Evolutionary conservation across 2,329 filamentous ascomycete genomes (phyloP).

Genomic region (Aureobasidium sp.): DNA sequence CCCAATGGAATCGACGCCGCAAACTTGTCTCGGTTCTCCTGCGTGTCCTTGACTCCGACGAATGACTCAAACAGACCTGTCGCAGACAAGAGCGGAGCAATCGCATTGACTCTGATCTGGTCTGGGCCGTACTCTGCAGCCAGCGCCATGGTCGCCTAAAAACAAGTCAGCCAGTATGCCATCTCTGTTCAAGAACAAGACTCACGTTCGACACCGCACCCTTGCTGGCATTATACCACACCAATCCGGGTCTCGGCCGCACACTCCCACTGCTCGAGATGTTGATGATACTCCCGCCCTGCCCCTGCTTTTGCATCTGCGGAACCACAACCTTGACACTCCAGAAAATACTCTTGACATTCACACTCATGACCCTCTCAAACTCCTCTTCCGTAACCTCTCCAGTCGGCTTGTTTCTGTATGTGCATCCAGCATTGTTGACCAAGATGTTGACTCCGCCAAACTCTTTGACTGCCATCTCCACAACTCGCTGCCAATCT

Average conservation of each 20-base stretch:
- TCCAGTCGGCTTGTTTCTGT: constrained; percentile 55
- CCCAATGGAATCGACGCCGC: constrained; percentile 50
- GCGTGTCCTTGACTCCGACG: constrained; percentile 55
- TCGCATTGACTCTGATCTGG: constrained; percentile 62
- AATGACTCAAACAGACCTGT: constrained; percentile 57
- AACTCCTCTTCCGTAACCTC: constrained; percentile 61
- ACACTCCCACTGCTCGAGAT: constrained; percentile 58
- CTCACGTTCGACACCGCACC: constrained; percentile 50
- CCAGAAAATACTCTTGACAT: constrained; percentile 60
- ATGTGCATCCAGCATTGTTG: constrained; percentile 55
- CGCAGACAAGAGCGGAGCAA: constrained; percentile 60
- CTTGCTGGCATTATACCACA: constrained; percentile 66
- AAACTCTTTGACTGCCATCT: constrained; percentile 39
- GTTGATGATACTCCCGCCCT: constrained; percentile 56
- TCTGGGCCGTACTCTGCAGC: constrained; percentile 64
- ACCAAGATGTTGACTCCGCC: constrained; percentile 52
- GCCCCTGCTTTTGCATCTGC: constrained; percentile 51
- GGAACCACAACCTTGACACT: constrained; percentile 54
- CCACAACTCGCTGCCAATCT: constrained; percentile 49
- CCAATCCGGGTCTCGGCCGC: constrained; percentile 54
- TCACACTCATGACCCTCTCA: constrained; percentile 59
- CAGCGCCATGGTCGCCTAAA: constrained; percentile 52
- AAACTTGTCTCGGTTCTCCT: constrained; percentile 52
- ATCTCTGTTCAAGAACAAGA: not conserved
- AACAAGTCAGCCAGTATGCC: not conserved